Evolutionary conservation across 2,329 filamentous ascomycete species (phyloP), one percentile per base, ranked within the genome.

Genomic region (Ophiostoma himal-ulmi): DNA sequence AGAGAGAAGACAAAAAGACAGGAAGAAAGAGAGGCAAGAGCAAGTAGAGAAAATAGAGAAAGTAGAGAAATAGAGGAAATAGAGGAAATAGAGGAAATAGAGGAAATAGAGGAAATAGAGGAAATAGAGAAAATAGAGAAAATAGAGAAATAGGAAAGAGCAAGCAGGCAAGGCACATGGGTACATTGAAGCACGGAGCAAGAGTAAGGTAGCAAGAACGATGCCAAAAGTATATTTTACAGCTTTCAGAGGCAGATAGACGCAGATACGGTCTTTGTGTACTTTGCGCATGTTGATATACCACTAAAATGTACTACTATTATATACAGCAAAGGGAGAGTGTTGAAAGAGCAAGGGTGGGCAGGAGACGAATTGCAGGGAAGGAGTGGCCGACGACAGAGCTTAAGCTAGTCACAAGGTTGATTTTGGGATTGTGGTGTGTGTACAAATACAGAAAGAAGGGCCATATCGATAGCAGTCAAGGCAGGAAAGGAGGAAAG

Each of bases 381-480:
- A 62, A 62, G 57, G 57, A 36, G 57, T 14, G 57, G 57, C 57
- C 57, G 57, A 54, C 52, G n/a, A 62, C 57, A 57, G 22, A 62
- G 57, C 57, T 62, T 62, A 8, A 34, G 57, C 57, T 62, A 62
- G 57, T 62, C 57, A 62, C 57, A 62, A 62, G 57, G 57, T 62
- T 26, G 26, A 62, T 34, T 62, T 54, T 62, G 7, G 22, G n/a
- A 26, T n/a, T 17, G 44, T 48, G 52, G 52, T 62, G 57, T 62
- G 57, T 62, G 57, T 62, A 62, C 57, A 34, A 62, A 17, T 30
- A 62, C 57, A 62, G 57, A 17, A 48, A 48, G 13, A 62, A 30
- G 30, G 30, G 30, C 30, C 30, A 30, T 30, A 30, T 30, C 30
- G 3, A 30, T 30, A 30, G 30, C 30, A 30, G 30, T 30, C 30